Percentiles rank a stretch among this genome's conserved stretches.
Conservation (phyloP, 768 basidiomycete genomes). For the Termitomyces sp. region DNA sequence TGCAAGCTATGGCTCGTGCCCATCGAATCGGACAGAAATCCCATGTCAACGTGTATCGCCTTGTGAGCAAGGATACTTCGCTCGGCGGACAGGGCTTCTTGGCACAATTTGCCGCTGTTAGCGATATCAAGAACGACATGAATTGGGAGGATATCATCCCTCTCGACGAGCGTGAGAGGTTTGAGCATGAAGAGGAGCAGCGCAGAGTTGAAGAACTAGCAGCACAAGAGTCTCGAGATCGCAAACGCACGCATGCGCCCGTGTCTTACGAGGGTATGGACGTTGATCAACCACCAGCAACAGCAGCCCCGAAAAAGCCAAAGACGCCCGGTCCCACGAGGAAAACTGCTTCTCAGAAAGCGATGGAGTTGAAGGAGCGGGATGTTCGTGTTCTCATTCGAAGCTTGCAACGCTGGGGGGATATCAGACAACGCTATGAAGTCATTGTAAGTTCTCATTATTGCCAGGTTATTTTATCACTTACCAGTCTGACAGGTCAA, state of each 20-base stretch:
- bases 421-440: constrained; percentile 92
- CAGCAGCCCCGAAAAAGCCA: constrained; percentile 68
- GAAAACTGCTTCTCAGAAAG: constrained; percentile 90
- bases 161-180: constrained; percentile 79
- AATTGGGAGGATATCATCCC: constrained; percentile 99
- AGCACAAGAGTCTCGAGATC: constrained; percentile 62
- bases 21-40: constrained; percentile 99
- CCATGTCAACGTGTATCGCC: constrained; percentile 97
- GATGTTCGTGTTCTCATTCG: constrained; percentile 94
- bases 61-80: constrained; percentile 98
- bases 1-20: constrained; percentile 99
- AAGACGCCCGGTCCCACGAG: constrained; percentile 67
- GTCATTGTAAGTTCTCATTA: constrained; percentile 63
- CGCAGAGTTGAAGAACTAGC: constrained; percentile 67
- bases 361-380: constrained; percentile 95
- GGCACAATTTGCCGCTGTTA: constrained; percentile 90
- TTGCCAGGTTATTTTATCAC: neutral
- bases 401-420: constrained; percentile 96
- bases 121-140: constrained; percentile 98
- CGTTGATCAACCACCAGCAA: constrained; percentile 63
- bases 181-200: constrained; percentile 77
- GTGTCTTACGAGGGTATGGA: constrained; percentile 95
- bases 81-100: constrained; percentile 98
- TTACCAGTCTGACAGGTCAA: constrained; percentile 48
- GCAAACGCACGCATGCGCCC: constrained; percentile 82